Evolutionary conservation across 805 yeast species (phyloP), one percentile per base, ranked within the genome.

Genomic region (Dipodascus albidus): DNA sequence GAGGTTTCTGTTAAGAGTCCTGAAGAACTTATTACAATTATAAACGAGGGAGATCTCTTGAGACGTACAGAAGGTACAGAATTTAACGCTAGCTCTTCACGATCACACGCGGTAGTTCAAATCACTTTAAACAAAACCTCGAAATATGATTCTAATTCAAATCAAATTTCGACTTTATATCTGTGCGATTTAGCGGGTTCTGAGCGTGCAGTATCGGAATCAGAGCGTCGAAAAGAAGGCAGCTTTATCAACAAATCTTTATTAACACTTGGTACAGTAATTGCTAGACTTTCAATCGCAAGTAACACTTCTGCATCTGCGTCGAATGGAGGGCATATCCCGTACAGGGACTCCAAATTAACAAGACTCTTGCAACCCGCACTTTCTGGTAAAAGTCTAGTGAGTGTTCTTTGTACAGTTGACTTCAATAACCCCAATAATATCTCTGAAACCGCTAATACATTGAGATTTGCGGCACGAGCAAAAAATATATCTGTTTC

Each of bases 171-270:
- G 3, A 81, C 88, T 0, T 77, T 91, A 31, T 87, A 91, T 35
- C 73, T 91, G 53, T 91, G 98, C 71, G 99, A 91, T 69, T 76
- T 91, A 62, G 99, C 99, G 0, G 99, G 99, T 24, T 85, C 96
- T n/a, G 99, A 91, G 68, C 77, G 85, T 52, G 96, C 95, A 0
- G 80, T 83, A 1, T 70, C 79, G 9, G 82, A 83, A 61, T 68
- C 73, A 1, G 96, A 87, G 63, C 76, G 98, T 60, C 74, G 97
- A 53, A 87, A 89, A 66, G 99, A 91, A 70, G 99, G 98, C 22
- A 79, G 96, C 0, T 93, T 75, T 64, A 91, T 91, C 65, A 91
- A 91, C 71, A 89, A 89, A 65, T 90, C 97, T 0, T 74, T 91
- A 47, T 72, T 91, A 52, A 95, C 98, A 0, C 75, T 91, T 51